Conservation (phyloP, 192 early-diverging fungal genomes). For the Gonapodya prolifera region DNA sequence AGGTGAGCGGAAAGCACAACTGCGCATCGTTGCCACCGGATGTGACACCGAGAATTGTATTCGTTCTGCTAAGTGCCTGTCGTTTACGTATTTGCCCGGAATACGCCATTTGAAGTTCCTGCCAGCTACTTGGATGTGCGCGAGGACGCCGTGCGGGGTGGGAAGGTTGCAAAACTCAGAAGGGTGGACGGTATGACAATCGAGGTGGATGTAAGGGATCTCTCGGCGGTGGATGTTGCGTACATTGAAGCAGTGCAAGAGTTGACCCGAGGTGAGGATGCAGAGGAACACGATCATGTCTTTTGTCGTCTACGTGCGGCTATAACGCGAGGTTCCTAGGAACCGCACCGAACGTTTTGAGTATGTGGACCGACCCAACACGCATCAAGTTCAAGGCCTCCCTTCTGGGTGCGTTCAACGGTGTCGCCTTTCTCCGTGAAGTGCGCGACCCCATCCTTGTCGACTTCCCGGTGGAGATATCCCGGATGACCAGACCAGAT, state of each 20-base stretch:
- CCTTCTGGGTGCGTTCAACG: background rate
- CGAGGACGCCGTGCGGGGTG: background rate
- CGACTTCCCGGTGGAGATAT: background rate
- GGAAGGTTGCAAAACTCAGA: background rate
- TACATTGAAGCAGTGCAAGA: background rate
- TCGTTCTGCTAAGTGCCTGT: too few species aligned
- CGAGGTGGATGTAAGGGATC: background rate
- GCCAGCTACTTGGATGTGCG: background rate
- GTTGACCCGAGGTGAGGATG: background rate
- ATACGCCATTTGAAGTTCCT: background rate
- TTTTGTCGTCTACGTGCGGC: too few species aligned
- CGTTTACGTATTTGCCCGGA: background rate
- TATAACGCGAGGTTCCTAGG: too few species aligned
- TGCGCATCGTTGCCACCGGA: too few species aligned
- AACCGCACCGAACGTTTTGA: too few species aligned
- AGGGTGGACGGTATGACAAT: background rate
- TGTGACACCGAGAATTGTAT: too few species aligned
- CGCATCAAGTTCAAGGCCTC: background rate
- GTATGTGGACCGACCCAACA: too few species aligned
- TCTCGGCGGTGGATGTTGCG: background rate
- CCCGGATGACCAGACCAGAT: background rate
- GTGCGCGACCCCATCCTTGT: background rate
- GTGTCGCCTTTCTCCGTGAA: background rate
- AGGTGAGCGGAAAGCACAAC: too few species aligned
- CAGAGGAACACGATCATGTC: too few species aligned